Conservation (phyloP, 2,329 filamentous ascomycete genomes). For the Scedosporium aurantiacum region DNA sequence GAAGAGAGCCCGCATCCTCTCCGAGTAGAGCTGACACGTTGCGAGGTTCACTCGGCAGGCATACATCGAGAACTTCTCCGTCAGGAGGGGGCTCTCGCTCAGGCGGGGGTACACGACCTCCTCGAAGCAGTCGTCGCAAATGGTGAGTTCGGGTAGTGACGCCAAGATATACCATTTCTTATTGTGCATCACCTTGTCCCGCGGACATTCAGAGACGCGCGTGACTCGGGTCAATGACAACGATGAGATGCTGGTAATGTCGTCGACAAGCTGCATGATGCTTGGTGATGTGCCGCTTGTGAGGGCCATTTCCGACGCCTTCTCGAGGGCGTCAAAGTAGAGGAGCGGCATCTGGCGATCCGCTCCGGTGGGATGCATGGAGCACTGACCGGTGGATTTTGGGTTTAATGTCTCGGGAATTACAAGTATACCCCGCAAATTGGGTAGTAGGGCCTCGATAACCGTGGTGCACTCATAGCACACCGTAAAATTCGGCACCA, state of each 20-base stretch:
- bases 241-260: constrained; percentile 36
- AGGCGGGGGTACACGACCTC: constrained; percentile 64
- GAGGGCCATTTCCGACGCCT: constrained; percentile 39
- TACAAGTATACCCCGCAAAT: constrained; percentile 56
- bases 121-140: constrained; percentile 80
- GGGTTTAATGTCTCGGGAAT: constrained; percentile 34
- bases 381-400: constrained; percentile 48
- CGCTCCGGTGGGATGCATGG: constrained; percentile 46
- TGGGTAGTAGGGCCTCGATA: constrained; percentile 63
- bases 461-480: constrained; percentile 65
- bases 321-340: constrained; percentile 52
- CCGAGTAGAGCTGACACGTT: constrained; percentile 71
- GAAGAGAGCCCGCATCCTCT: constrained; percentile 68
- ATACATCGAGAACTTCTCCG: constrained; percentile 53
- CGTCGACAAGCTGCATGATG: constrained; percentile 49
- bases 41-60: constrained; percentile 43
- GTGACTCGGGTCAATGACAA: constrained; percentile 24
- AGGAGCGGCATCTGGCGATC: constrained; percentile 43
- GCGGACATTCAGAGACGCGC: constrained; percentile 50
- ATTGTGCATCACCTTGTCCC: constrained; percentile 50
- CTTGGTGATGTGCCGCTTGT: constrained; percentile 37
- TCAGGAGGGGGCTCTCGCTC: constrained; percentile 40
- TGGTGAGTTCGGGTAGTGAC: constrained; percentile 63
- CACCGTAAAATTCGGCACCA: constrained; percentile 60
- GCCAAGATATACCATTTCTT: constrained; percentile 70